Evolutionary conservation across 257 asterid genomes (phyloP), one percentile per base, ranked within the genome.

Genomic region (Ballota nigra): DNA sequence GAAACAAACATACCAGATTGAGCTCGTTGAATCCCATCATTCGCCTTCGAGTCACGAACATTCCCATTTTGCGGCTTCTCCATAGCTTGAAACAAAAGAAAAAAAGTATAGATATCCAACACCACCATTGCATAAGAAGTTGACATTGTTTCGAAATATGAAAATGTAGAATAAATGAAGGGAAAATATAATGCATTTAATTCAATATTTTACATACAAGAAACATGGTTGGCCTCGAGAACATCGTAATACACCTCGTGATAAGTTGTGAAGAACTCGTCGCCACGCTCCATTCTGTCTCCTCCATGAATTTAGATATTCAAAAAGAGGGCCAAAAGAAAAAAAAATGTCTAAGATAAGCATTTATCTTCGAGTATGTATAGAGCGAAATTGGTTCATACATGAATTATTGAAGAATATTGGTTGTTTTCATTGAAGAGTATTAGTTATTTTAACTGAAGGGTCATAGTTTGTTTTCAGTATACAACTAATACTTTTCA

Each of bases 51-150:
- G 73, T 83, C 83, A 23, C 87, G 90, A 34, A 85, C 90, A 64
- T 81, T 83, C 18, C 90, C 90, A 69, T 86, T 82, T 75, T 86
- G 88, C 71, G 91, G 91, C 74, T 86, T 86, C 85, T 83, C 91
- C 73, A 83, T 81, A 81, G 88, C 90, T 84, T 67, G 22, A 79
- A 43, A 49, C 1, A 8, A 4, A 51, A 79, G 22, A n/a, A n/a
- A n/a, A 45, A 29, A 64, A 61, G 19, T 9, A 16, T 8, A 75
- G 6, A 38, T 43, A 28, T 49, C n/a, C n/a, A n/a, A n/a, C n/a
- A n/a, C n/a, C n/a, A n/a, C n/a, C n/a, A n/a, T n/a, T n/a, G n/a
- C n/a, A n/a, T n/a, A n/a, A n/a, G n/a, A n/a, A n/a, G n/a, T n/a
- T n/a, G n/a, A n/a, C n/a, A n/a, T n/a, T n/a, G n/a, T 59, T 76